phyloP scores from a whole-genome alignment of 768 basidiomycete species.

The Agaricus blazei region DNA sequence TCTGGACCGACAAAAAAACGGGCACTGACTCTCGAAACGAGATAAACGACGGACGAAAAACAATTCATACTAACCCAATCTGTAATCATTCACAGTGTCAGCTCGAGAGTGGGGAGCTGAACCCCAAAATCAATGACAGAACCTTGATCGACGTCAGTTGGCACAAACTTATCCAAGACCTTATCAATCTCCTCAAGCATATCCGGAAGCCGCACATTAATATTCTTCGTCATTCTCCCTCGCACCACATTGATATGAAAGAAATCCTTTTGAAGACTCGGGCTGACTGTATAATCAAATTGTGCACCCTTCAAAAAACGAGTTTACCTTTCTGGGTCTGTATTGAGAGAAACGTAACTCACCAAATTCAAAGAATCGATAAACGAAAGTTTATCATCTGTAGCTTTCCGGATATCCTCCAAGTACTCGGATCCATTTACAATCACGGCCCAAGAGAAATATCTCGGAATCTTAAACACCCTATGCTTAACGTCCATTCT shows the following conservation, averaged over 20 bases:
- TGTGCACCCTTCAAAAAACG: constrained; percentile 21
- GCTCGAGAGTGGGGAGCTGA: too few species aligned
- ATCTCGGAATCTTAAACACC: constrained; percentile 17
- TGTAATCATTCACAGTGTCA: neutral
- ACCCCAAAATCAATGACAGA: neutral
- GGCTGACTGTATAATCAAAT: constrained; percentile 29
- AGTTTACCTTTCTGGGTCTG: neutral
- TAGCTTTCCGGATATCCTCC: constrained; percentile 42
- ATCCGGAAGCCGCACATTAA: constrained; percentile 27
- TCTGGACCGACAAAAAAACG: constrained; percentile 4
- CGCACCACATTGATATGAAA: constrained; percentile 34
- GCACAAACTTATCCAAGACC: constrained; percentile 29
- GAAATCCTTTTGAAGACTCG: constrained; percentile 22
- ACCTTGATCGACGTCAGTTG: neutral
- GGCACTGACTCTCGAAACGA: constrained; percentile 19
- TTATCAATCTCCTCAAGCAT: constrained; percentile 42
- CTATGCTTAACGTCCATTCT: constrained; percentile 14
- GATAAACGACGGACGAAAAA: constrained; percentile 1
- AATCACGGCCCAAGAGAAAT: constrained; percentile 20
- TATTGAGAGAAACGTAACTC: neutral
- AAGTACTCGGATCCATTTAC: constrained; percentile 35
- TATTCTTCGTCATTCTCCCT: constrained; percentile 28
- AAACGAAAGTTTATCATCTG: constrained; percentile 26
- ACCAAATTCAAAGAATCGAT: constrained; percentile 23
- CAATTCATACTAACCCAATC: constrained; percentile 7